These are phyloP conservation scores for Clathrus columnatus DNA, from an alignment of 768 basidiomycete genomes.

Conservation along the genomic window DNA sequence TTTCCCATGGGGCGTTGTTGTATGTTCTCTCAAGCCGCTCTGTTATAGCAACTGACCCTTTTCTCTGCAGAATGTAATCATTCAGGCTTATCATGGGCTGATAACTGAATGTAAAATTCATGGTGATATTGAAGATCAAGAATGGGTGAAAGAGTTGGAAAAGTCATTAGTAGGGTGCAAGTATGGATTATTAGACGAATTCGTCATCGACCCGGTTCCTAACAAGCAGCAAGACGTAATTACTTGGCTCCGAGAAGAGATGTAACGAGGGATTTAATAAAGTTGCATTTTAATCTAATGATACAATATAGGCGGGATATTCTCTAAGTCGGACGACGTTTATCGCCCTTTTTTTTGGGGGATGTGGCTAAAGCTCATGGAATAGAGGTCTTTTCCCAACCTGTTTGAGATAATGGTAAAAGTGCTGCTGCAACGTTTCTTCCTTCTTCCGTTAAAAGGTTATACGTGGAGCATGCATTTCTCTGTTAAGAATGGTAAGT, in stretches of 20 bases:
- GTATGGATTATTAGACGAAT: slow-evolving; percentile 32
- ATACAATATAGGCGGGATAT: not conserved
- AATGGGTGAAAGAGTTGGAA: slow-evolving; percentile 24
- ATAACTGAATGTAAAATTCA: slow-evolving; percentile 41
- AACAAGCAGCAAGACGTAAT: slow-evolving; percentile 19
- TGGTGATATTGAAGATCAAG: slow-evolving; percentile 12
- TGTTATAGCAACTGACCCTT: slow-evolving; percentile 17
- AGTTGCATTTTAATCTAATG: not conserved
- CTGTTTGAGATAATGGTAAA: slow-evolving; percentile 50
- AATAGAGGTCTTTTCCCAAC: slow-evolving; percentile 33
- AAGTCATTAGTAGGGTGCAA: slow-evolving; percentile 24
- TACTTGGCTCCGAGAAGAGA: slow-evolving; percentile 24
- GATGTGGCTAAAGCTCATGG: not conserved
- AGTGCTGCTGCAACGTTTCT: slow-evolving; percentile 86
- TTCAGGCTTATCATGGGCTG: slow-evolving; percentile 58
- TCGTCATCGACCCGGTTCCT: slow-evolving; percentile 8
- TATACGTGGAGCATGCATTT: slow-evolving; percentile 94
- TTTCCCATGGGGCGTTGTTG: slow-evolving; percentile 34
- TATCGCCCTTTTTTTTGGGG: no score
- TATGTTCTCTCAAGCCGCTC: slow-evolving; percentile 20
- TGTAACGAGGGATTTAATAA: slow-evolving; percentile 13
- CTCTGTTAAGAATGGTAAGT: slow-evolving; percentile 34
- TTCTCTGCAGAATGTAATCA: slow-evolving; percentile 32
- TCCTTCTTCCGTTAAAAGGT: slow-evolving; percentile 88
- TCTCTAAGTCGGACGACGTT: no score